Evolutionary conservation across 345 rosid genomes (phyloP), one percentile per base, ranked within the genome.

Genomic region (Gossypium thurberi): DNA sequence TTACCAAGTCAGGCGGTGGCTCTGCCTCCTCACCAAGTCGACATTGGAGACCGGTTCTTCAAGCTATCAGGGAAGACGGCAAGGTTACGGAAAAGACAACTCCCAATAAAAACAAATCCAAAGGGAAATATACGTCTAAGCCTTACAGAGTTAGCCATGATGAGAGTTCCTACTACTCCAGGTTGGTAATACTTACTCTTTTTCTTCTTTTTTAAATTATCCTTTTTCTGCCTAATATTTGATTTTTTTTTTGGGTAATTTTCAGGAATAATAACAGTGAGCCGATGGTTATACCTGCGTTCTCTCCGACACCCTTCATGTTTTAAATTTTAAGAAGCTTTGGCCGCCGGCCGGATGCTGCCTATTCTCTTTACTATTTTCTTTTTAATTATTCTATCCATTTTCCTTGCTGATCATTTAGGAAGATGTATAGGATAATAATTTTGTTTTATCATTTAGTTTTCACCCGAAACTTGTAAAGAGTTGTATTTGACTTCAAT

Each of bases 221-320:
- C 18, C 15, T 17, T 62, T 17, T 37, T 17, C 20, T 37, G 37
- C 11, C 9, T 61, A 14, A 33, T 15, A 33, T 33, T 61, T 61
- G 20, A 14, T 7, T 6, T 0, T 47, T 72, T 33, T 73, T 15
- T 21, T 57, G 21, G 56, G 46, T 48, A 26, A 17, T 51, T 57
- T 75, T 9, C 76, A 82, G 83, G 80, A 76, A 70, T 25, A 65
- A 73, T 26, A 53, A 17, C 2, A 48, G 67, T 2, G 0, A 68
- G 48, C 25, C 62, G 18, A 56, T 84, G 79, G 51, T 69, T 12
- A 6, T 82, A 17, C 81, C 83, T 5, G 74, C 75, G 4, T 77
- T 84, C 68, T 74, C 81, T 5, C 82, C 82, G 28, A 28, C 84
- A 20, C 84, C 85, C 17, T 84, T 82, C 62, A 66, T 74, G 75